phyloP scores from a whole-genome alignment of 2,329 filamentous ascomycete genomes.

The Aureobasidium zeae region DNA sequence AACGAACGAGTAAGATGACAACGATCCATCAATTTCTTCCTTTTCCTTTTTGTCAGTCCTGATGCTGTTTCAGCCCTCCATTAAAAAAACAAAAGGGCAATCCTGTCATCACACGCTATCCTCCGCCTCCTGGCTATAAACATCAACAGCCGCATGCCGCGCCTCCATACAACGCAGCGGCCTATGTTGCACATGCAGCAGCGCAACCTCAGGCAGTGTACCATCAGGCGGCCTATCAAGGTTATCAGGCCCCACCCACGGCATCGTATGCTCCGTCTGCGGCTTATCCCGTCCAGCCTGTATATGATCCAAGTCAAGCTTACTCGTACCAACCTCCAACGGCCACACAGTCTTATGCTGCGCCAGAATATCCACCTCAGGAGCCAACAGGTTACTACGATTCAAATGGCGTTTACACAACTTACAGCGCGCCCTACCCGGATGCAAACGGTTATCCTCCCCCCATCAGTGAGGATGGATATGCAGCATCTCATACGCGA shows the following conservation, averaged over 20 bases:
- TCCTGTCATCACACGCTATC: slow-evolving; percentile 41
- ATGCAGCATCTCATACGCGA: slow-evolving; percentile 7
- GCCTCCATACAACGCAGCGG: slow-evolving; percentile 7
- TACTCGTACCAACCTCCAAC: slow-evolving; percentile 14
- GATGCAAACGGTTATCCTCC: slow-evolving; percentile 2
- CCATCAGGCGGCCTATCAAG: slow-evolving; percentile 18
- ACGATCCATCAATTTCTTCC: not conserved
- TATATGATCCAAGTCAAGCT: slow-evolving; percentile 12
- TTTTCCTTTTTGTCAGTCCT: slow-evolving; percentile 1
- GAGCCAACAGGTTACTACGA: slow-evolving; percentile 11
- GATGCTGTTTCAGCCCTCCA: slow-evolving; percentile 24
- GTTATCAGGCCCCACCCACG: slow-evolving; percentile 20
- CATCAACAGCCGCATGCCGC: slow-evolving; percentile 8
- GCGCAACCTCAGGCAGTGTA: slow-evolving; percentile 16
- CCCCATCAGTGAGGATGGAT: slow-evolving; percentile 2
- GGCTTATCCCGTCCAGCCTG: slow-evolving; percentile 6
- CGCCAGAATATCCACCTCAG: slow-evolving; percentile 4
- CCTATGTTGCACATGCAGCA: slow-evolving; percentile 8
- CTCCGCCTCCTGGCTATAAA: slow-evolving; percentile 33
- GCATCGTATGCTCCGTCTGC: not conserved
- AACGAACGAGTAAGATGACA: slow-evolving; percentile 12
- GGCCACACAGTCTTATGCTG: not conserved
- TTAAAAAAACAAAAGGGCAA: slow-evolving; percentile 38
- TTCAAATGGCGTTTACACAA: slow-evolving; percentile 6
- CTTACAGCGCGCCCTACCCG: not conserved